Percentiles rank a stretch among this genome's conserved stretches.
Evolutionary conservation across 768 basidiomycete species (phyloP).

Genomic region (Calocera viscosa): DNA sequence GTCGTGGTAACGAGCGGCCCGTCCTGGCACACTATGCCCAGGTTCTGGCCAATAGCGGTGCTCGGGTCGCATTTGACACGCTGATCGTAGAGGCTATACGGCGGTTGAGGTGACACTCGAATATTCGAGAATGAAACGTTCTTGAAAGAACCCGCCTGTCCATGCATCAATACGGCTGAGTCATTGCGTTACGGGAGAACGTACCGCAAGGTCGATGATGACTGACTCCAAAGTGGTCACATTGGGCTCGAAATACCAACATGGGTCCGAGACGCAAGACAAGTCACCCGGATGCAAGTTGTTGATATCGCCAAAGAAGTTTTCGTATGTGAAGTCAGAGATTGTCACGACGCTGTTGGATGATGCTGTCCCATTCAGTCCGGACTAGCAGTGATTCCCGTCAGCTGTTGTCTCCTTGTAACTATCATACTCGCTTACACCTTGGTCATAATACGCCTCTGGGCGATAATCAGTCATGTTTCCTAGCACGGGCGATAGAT

Average conservation of each 20-base stretch:
- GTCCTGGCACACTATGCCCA: neutral
- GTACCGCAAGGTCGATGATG: neutral
- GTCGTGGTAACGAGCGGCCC: neutral
- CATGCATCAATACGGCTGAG: neutral
- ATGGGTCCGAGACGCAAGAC: too few species aligned
- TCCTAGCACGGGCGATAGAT: too few species aligned
- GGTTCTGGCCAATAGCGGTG: neutral
- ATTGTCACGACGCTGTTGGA: too few species aligned
- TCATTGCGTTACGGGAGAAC: neutral
- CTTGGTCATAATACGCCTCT: too few species aligned
- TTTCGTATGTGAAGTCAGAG: too few species aligned
- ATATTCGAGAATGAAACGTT: neutral
- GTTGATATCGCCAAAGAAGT: too few species aligned
- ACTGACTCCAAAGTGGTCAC: neutral
- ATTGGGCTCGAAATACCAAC: neutral
- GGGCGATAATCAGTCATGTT: too few species aligned
- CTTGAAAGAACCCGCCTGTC: neutral
- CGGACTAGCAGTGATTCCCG: too few species aligned
- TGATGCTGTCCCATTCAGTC: too few species aligned
- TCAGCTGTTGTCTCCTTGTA: too few species aligned
- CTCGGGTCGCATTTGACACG: neutral
- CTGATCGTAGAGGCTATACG: neutral
- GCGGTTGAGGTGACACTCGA: neutral
- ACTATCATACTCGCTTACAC: too few species aligned
- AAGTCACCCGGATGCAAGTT: too few species aligned